Percentiles rank a stretch among this genome's conserved stretches.
Conservation (phyloP, 441 rosid genomes). For the Corymbia citriodora region DNA sequence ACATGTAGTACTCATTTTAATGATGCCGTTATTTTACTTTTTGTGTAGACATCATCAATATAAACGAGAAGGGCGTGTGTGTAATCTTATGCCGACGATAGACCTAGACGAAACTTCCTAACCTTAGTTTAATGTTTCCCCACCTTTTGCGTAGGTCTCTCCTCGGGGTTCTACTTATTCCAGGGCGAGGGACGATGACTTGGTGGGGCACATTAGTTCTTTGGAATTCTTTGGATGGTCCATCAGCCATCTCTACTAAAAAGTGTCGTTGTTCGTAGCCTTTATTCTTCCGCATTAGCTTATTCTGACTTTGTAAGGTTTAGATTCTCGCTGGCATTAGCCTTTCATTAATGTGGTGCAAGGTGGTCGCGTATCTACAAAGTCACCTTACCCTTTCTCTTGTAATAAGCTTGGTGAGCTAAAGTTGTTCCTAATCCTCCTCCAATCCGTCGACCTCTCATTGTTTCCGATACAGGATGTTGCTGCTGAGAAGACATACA, state of each 20-base stretch:
- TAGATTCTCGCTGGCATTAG: not conserved
- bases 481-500: not conserved
- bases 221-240: not conserved
- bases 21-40: not conserved
- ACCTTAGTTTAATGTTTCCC: not conserved
- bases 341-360: not conserved
- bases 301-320: not conserved
- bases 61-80: not conserved
- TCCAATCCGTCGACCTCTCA: not conserved
- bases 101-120: not conserved
- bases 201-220: not conserved
- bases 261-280: not conserved
- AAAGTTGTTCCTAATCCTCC: not conserved
- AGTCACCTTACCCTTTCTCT: not conserved
- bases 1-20: accelerated
- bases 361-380: not conserved
- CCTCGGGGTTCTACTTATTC: not conserved
- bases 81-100: not conserved
- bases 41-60: not conserved
- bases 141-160: not conserved
- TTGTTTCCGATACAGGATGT: not conserved
- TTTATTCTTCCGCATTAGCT: not conserved
- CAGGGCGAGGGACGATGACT: not conserved
- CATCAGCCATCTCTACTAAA: not conserved
- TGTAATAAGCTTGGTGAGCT: not conserved